Percentiles rank a stretch among this genome's conserved stretches.
phyloP scores from a whole-genome alignment of 805 yeast genomes.

The Wickerhamomyces ciferrii region DNA sequence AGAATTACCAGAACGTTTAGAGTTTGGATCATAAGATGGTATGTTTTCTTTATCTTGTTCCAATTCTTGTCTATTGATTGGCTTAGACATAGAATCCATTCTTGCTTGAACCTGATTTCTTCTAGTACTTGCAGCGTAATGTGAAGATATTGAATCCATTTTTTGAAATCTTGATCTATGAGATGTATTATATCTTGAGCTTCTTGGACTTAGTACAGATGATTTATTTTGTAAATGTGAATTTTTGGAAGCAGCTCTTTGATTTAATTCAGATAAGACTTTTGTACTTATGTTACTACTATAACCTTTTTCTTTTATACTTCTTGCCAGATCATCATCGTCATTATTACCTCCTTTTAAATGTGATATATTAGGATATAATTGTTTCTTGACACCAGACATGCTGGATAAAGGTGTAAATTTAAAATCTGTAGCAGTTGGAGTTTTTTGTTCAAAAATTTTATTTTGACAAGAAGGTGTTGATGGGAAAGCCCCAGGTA shows the following conservation, averaged over 20 bases:
- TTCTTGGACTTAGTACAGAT: constrained; percentile 15
- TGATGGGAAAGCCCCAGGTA: constrained; percentile 11
- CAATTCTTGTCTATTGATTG: constrained; percentile 6
- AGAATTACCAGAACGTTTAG: constrained; percentile 15
- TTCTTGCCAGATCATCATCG: constrained; percentile 2
- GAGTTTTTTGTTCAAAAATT: constrained; percentile 3
- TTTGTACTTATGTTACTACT: constrained; percentile 27
- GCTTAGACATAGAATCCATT: background rate
- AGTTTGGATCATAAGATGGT: constrained; percentile 17
- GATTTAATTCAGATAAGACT: constrained; percentile 28
- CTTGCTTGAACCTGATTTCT: background rate
- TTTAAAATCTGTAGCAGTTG: constrained; percentile 9
- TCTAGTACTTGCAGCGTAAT: constrained; percentile 23
- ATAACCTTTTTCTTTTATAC: constrained; percentile 21
- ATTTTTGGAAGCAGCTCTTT: constrained; percentile 23
- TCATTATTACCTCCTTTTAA: constrained; percentile 6
- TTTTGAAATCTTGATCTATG: constrained; percentile 22
- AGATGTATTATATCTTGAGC: constrained; percentile 14
- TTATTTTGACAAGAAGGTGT: constrained; percentile 1
- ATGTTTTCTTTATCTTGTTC: constrained; percentile 20
- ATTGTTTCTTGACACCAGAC: constrained; percentile 1
- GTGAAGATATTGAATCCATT: constrained; percentile 28
- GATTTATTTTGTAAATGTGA: constrained; percentile 9
- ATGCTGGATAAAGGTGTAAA: constrained; percentile 5
- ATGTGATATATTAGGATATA: constrained; percentile 18